Evolutionary conservation across 169 alveolate species (phyloP).

Genomic region (Besnoitia besnoiti): DNA sequence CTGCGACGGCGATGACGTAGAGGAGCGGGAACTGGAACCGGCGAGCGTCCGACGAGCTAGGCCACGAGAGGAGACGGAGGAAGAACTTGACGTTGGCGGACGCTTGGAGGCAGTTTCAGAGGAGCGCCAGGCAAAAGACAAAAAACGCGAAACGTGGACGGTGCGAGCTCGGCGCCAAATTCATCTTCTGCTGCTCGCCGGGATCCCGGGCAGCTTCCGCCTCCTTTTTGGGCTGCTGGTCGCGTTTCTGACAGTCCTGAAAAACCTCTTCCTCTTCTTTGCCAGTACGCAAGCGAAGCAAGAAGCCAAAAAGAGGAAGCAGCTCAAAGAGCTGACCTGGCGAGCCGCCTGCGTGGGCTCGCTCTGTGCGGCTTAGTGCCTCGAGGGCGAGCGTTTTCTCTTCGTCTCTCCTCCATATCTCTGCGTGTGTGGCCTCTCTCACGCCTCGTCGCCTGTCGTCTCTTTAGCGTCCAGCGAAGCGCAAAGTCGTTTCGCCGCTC

Average conservation of each 20-base stretch:
- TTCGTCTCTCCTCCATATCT: background rate
- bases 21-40: background rate
- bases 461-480: background rate
- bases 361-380: too few species aligned
- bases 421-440: background rate
- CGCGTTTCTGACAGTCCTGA: background rate
- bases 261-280: conserved; percentile 4
- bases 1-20: background rate
- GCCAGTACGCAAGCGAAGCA: background rate
- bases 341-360: too few species aligned
- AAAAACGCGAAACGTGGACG: background rate
- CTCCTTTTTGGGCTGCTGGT: background rate
- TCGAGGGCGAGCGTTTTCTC: background rate
- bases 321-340: background rate
- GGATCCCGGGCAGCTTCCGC: background rate
- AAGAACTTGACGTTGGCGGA: too few species aligned
- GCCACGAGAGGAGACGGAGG: background rate
- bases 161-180: background rate
- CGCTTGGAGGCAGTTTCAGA: background rate
- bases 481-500: too few species aligned
- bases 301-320: background rate
- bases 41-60: background rate
- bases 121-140: background rate
- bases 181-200: background rate
- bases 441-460: background rate